Conservation (phyloP, 1,139 yeast genomes). For the Yamadazyma mexicana region DNA sequence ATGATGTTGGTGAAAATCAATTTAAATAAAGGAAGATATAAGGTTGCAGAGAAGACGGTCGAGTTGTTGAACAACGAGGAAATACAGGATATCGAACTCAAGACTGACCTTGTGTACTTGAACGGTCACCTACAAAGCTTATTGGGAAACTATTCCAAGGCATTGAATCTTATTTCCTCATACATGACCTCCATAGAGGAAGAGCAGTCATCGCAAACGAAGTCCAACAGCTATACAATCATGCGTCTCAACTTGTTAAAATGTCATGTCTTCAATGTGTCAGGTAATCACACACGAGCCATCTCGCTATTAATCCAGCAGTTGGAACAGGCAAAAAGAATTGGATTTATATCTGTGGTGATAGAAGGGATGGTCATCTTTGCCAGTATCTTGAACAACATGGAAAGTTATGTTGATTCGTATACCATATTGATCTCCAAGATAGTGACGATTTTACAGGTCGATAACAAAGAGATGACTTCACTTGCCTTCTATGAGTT, state of each 20-base stretch:
- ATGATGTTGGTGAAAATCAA: constrained; percentile 37
- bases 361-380: constrained; percentile 43
- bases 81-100: constrained; percentile 32
- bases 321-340: constrained; percentile 37
- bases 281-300: constrained; percentile 41
- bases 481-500: constrained; percentile 40
- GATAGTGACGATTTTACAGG: constrained; percentile 42
- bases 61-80: constrained; percentile 23
- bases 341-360: constrained; percentile 39
- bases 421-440: constrained; percentile 30
- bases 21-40: constrained; percentile 36
- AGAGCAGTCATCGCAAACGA: constrained; percentile 20
- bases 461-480: constrained; percentile 31
- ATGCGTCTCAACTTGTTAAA: constrained; percentile 46
- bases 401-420: constrained; percentile 39
- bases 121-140: constrained; percentile 30
- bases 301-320: constrained; percentile 47
- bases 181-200: constrained; percentile 20
- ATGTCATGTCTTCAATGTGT: constrained; percentile 36
- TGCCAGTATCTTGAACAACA: constrained; percentile 34
- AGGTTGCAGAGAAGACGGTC: constrained; percentile 26
- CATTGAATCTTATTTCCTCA: constrained; percentile 35
- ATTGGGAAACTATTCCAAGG: constrained; percentile 31
- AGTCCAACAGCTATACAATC: constrained; percentile 35
- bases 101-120: constrained; percentile 27